phyloP scores from a whole-genome alignment of 495 filamentous ascomycete genomes.

The Penicillium riverlandense region DNA sequence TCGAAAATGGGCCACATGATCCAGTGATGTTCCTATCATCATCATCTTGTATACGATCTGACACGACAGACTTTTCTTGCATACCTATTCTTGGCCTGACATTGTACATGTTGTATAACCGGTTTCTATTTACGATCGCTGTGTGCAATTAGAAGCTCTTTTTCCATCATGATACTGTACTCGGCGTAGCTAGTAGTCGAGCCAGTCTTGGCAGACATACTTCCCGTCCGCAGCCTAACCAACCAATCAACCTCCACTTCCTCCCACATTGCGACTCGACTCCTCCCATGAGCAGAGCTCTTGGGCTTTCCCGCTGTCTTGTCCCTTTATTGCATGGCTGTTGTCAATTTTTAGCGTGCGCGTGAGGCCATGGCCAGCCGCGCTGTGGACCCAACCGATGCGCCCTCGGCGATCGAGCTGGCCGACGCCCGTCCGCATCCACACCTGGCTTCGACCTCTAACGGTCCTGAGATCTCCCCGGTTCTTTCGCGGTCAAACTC shows the following conservation, averaged over 20 bases:
- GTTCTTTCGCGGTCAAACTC: constrained; percentile 23
- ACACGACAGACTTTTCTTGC: not conserved
- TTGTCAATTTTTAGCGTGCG: constrained; percentile 17
- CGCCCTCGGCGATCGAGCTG: not conserved
- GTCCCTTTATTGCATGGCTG: constrained; percentile 22
- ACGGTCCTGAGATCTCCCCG: constrained; percentile 26
- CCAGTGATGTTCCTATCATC: constrained; percentile 21
- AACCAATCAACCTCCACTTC: not conserved
- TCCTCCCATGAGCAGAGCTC: not conserved
- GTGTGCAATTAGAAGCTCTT: too few species aligned
- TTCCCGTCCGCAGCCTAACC: too few species aligned
- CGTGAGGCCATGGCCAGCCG: constrained; percentile 36
- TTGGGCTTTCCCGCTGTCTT: constrained; percentile 1
- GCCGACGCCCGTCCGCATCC: constrained; percentile 10
- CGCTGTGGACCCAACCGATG: constrained; percentile 22
- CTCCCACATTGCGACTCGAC: not conserved
- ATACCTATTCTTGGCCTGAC: too few species aligned
- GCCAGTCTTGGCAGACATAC: too few species aligned
- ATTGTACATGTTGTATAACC: too few species aligned
- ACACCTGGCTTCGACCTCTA: not conserved
- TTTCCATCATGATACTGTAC: too few species aligned
- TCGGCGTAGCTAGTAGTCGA: too few species aligned
- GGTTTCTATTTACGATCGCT: too few species aligned
- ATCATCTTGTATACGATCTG: not conserved
- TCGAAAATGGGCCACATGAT: constrained; percentile 70